Conservation (phyloP, 768 basidiomycete species). For the Tylopilus intermedius region DNA sequence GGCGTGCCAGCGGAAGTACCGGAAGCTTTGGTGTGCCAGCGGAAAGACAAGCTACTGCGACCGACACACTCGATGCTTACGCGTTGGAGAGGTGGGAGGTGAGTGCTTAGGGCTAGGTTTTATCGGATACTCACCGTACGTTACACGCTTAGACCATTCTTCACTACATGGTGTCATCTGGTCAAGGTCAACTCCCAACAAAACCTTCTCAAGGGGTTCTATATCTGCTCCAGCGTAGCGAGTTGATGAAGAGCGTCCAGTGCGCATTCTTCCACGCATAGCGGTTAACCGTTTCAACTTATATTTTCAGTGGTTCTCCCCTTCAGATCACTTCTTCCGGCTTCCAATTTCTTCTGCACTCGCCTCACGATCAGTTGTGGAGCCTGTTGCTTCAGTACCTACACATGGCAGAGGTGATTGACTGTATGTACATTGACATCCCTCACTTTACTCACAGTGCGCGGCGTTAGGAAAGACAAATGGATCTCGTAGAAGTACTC, state of each 20-base stretch:
- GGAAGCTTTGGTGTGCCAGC: conserved; percentile 83
- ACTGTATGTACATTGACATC: neutral
- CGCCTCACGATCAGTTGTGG: conserved; percentile 94
- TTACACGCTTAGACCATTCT: conserved; percentile 68
- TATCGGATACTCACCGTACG: neutral
- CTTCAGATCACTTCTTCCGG: conserved; percentile 88
- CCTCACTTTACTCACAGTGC: conserved; percentile 8
- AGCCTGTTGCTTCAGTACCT: conserved; percentile 89
- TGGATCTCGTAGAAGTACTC: conserved; percentile 91
- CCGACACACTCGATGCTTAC: conserved; percentile 69
- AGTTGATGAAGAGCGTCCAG: conserved; percentile 76
- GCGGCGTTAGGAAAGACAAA: conserved; percentile 62
- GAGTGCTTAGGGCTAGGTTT: conserved; percentile 15
- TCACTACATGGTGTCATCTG: conserved; percentile 97
- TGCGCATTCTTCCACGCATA: conserved; percentile 31
- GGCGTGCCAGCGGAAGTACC: conserved; percentile 54
- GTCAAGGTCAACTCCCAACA: conserved; percentile 65
- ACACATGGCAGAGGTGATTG: conserved; percentile 69
- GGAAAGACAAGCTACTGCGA: conserved; percentile 45
- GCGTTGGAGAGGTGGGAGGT: conserved; percentile 92
- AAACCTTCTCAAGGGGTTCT: conserved; percentile 82
- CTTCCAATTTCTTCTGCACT: conserved; percentile 93
- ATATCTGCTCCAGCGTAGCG: conserved; percentile 75
- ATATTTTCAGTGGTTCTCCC: conserved; percentile 42
- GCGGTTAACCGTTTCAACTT: neutral